Percentiles rank a stretch among this genome's conserved stretches.
These are phyloP conservation scores for Phytophthora tentaculata DNA, from an alignment of 352 stramenopile species.

Conservation along the genomic window DNA sequence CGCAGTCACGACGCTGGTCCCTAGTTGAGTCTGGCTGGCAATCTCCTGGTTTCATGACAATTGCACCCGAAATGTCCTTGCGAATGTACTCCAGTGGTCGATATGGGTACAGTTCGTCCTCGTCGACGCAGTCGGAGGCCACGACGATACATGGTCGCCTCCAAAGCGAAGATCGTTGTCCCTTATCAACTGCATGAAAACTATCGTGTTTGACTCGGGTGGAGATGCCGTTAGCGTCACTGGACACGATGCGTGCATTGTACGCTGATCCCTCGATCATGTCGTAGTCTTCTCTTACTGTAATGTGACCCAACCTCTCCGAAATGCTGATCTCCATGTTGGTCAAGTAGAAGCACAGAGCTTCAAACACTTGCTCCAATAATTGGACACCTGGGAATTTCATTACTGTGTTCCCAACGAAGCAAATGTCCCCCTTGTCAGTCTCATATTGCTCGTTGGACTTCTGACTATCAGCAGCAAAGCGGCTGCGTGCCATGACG, in stretches of 20 bases:
- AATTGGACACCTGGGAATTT: constrained; percentile 39
- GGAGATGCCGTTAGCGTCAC: constrained; percentile 18
- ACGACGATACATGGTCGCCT: constrained; percentile 30
- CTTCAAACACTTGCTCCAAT: constrained; percentile 44
- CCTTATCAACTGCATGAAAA: constrained; percentile 32
- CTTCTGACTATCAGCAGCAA: constrained; percentile 8
- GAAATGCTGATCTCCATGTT: constrained; percentile 62
- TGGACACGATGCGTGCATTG: constrained; percentile 40
- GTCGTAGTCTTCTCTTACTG: constrained; percentile 33
- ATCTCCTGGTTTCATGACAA: too few relatives aligned
- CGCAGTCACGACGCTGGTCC: too few relatives aligned
- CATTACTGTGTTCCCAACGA: constrained; percentile 30
- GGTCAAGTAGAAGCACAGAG: constrained; percentile 42
- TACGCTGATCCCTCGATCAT: constrained; percentile 22
- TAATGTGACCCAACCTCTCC: constrained; percentile 30
- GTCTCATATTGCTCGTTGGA: constrained; percentile 36
- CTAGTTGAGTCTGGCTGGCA: too few relatives aligned
- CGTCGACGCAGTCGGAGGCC: constrained; percentile 38
- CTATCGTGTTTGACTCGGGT: constrained; percentile 36
- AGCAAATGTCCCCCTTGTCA: constrained; percentile 36
- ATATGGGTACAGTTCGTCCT: constrained; percentile 39
- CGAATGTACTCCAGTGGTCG: constrained; percentile 20
- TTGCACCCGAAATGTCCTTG: constrained; percentile 40
- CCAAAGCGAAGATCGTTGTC: constrained; percentile 8
- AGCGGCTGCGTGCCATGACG: constrained; percentile 17